These are phyloP conservation scores for Blumeria graminis DNA, from an alignment of 2,329 filamentous ascomycete genomes.

Conservation along the genomic window DNA sequence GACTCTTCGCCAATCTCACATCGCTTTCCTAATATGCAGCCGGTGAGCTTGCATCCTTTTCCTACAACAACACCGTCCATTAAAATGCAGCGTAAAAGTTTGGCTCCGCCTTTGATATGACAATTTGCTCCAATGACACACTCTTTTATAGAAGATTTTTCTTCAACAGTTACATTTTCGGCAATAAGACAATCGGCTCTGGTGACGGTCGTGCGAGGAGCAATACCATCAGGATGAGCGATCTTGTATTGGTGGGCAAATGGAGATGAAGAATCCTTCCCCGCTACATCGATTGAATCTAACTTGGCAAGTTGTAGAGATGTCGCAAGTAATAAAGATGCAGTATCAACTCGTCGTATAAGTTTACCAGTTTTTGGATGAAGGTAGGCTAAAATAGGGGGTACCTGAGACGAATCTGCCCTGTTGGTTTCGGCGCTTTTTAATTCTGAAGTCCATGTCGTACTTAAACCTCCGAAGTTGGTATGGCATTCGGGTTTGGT, in stretches of 20 bases:
- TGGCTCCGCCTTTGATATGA: conserved; percentile 64
- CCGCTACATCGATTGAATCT: conserved; percentile 40
- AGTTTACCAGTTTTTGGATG: conserved; percentile 35
- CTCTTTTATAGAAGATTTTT: conserved; percentile 82
- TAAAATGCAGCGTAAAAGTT: conserved; percentile 64
- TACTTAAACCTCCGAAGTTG: conserved; percentile 13
- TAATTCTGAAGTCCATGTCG: conserved; percentile 13
- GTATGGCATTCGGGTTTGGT: conserved; percentile 9
- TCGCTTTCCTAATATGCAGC: conserved; percentile 63
- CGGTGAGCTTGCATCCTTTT: conserved; percentile 61
- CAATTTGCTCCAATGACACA: conserved; percentile 71
- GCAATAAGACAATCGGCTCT: conserved; percentile 61
- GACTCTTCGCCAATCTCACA: conserved; percentile 63
- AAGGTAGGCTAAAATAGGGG: conserved; percentile 60
- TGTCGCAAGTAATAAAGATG: conserved; percentile 54
- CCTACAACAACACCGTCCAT: conserved; percentile 84
- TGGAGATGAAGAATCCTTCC: conserved; percentile 33
- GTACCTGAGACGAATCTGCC: conserved; percentile 20
- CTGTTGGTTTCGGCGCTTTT: background rate
- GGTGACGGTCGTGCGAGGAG: conserved; percentile 58
- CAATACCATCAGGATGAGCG: conserved; percentile 61
- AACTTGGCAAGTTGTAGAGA: conserved; percentile 75
- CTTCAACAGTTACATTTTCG: conserved; percentile 72
- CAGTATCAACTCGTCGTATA: conserved; percentile 72
- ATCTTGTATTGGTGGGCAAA: conserved; percentile 63